Conservation (phyloP, 306 rosid species). For the Medicago truncatula region MtrunA17r5.0-ANR NC_053048.1:33787501-33788000, state of each 20-base stretch:
- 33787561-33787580: slow-evolving; percentile 11
- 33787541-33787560: slow-evolving; percentile 26
- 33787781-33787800: slow-evolving; percentile 21
- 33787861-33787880: slow-evolving; percentile 42
- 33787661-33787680: slow-evolving; percentile 18
- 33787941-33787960: not conserved
- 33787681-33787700: slow-evolving; percentile 25
- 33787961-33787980: slow-evolving; percentile 2
- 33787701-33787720: slow-evolving; percentile 56
- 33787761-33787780: slow-evolving; percentile 27
- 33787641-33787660: slow-evolving; percentile 26
- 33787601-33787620: not conserved
- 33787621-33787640: slow-evolving; percentile 27
- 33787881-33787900: slow-evolving; percentile 32
- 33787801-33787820: slow-evolving; percentile 14
- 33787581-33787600: slow-evolving; percentile 45
- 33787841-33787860: no score
- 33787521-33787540: slow-evolving; percentile 38
- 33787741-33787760: slow-evolving; percentile 27
- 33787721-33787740: slow-evolving; percentile 32
- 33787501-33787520: slow-evolving; percentile 15
- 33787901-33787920: slow-evolving; percentile 23
- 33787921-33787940: slow-evolving; percentile 10
- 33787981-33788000: slow-evolving; percentile 26
- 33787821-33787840: no score